phyloP scores from a whole-genome alignment of 2,329 filamentous ascomycete species.

The Ceratocystis variospora region DNA sequence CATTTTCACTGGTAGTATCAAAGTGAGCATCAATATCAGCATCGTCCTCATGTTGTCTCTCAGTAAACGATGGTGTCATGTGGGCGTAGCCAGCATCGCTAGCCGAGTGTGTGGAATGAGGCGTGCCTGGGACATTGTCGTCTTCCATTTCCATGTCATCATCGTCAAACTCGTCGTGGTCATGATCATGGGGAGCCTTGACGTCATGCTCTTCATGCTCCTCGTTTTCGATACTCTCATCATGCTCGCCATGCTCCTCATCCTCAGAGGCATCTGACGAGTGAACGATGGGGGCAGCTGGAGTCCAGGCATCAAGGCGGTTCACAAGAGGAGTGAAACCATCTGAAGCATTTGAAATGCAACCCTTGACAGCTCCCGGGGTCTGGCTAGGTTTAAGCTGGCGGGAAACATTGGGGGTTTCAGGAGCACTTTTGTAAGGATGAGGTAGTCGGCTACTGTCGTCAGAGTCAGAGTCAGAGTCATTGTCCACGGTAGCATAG shows the following conservation, averaged over 20 bases:
- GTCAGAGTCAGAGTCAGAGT: conserved; percentile 41
- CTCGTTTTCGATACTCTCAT: not conserved
- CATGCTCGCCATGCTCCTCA: not conserved
- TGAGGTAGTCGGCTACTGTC: conserved; percentile 7
- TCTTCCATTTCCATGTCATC: conserved; percentile 18
- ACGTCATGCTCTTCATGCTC: not conserved
- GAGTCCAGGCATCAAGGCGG: conserved; percentile 49
- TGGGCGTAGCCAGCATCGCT: not conserved
- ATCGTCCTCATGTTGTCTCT: conserved; percentile 26
- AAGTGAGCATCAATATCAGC: conserved; percentile 25
- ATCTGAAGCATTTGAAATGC: conserved; percentile 28
- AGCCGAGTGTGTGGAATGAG: conserved; percentile 5
- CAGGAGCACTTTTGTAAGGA: conserved; percentile 21
- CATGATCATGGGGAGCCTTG: not conserved
- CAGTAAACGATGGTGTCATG: conserved; percentile 39
- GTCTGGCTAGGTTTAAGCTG: conserved; percentile 20
- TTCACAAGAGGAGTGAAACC: conserved; percentile 52
- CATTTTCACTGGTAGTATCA: conserved; percentile 20
- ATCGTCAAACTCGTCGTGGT: conserved; percentile 11
- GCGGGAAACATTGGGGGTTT: conserved; percentile 33
- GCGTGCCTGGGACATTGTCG: conserved; percentile 8
- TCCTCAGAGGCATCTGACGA: not conserved
- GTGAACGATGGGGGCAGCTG: conserved; percentile 38
- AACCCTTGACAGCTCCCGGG: conserved; percentile 23
- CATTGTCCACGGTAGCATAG: conserved; percentile 26